These are phyloP conservation scores for Suillus subalutaceus DNA, from an alignment of 768 basidiomycete genomes.

Conservation along the genomic window DNA sequence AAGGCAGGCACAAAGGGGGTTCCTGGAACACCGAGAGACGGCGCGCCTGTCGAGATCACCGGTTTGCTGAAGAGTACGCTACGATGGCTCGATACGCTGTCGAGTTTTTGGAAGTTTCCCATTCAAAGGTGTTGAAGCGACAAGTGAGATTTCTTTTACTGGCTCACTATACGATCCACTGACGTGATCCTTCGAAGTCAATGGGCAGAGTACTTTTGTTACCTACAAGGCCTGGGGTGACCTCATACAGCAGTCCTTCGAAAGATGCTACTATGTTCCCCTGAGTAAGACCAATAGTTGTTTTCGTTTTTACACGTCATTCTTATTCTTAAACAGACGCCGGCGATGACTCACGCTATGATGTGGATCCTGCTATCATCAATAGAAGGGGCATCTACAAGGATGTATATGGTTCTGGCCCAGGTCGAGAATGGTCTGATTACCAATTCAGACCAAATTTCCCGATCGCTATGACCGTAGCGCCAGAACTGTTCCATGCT, in stretches of 20 bases:
- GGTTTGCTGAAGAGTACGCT: slow-evolving; percentile 92
- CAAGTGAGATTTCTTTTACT: slow-evolving; percentile 52
- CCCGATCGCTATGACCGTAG: slow-evolving; percentile 95
- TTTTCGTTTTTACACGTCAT: background rate
- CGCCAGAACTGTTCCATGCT: slow-evolving; percentile 90
- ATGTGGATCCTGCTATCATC: slow-evolving; percentile 67
- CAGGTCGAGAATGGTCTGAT: slow-evolving; percentile 92
- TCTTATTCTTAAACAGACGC: slow-evolving; percentile 52
- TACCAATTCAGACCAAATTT: slow-evolving; percentile 95
- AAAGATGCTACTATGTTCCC: slow-evolving; percentile 90
- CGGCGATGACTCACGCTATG: slow-evolving; percentile 69
- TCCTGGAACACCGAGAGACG: slow-evolving; percentile 96
- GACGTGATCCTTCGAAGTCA: slow-evolving; percentile 48
- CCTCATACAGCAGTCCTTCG: slow-evolving; percentile 85
- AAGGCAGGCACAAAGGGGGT: slow-evolving; percentile 93
- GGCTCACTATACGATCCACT: slow-evolving; percentile 4
- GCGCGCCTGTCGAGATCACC: slow-evolving; percentile 94
- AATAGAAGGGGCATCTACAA: slow-evolving; percentile 97
- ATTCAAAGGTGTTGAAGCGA: slow-evolving; percentile 85
- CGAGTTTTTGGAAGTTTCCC: slow-evolving; percentile 73
- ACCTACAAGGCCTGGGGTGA: slow-evolving; percentile 91
- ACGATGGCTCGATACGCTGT: slow-evolving; percentile 81
- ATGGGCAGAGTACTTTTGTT: slow-evolving; percentile 66
- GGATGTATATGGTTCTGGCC: slow-evolving; percentile 91
- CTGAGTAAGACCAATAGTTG: slow-evolving; percentile 47